A percentile compares a stretch with the other conserved stretches of the same genome.
phyloP scores from a whole-genome alignment of 1,139 yeast species.

The Saccharomycopsis phalli region DNA sequence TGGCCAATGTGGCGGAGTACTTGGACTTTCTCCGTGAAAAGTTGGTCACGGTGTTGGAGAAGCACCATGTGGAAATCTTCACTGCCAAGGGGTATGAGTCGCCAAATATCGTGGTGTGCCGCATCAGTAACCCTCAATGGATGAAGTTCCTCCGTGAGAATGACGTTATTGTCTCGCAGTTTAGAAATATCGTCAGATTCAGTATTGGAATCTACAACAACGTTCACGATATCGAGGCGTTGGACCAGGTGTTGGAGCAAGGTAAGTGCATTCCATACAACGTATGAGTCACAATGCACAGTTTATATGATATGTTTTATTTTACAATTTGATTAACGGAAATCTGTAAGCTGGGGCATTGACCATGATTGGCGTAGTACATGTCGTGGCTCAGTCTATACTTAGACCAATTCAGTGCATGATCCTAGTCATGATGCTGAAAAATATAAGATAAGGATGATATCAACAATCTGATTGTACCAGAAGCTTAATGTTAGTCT shows the following conservation, averaged over 20 bases:
- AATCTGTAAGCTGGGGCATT: neutral
- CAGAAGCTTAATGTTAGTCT: too few species aligned
- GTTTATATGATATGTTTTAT: neutral
- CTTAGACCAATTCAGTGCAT: too few species aligned
- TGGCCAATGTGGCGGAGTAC: slow-evolving; percentile 16
- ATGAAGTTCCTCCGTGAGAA: slow-evolving; percentile 12
- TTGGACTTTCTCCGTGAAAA: slow-evolving; percentile 10
- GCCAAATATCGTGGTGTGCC: slow-evolving; percentile 17
- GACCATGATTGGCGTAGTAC: neutral
- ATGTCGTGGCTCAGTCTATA: too few species aligned
- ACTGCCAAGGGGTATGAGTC: neutral
- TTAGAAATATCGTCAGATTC: slow-evolving; percentile 17
- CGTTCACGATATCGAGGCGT: slow-evolving; percentile 14
- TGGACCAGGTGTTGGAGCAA: slow-evolving; percentile 11
- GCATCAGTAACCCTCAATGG: slow-evolving; percentile 20
- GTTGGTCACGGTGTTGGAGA: slow-evolving; percentile 7
- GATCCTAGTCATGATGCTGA: too few species aligned
- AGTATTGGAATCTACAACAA: slow-evolving; percentile 20
- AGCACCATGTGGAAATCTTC: slow-evolving; percentile 9
- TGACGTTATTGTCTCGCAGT: slow-evolving; percentile 17
- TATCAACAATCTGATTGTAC: too few species aligned
- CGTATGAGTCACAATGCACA: neutral
- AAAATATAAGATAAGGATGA: too few species aligned
- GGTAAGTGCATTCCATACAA: neutral
- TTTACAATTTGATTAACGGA: too few species aligned